Evolutionary conservation across 129 eudicot species (phyloP).

Genomic region (Pseudognaphalium luteoalbum): DNA sequence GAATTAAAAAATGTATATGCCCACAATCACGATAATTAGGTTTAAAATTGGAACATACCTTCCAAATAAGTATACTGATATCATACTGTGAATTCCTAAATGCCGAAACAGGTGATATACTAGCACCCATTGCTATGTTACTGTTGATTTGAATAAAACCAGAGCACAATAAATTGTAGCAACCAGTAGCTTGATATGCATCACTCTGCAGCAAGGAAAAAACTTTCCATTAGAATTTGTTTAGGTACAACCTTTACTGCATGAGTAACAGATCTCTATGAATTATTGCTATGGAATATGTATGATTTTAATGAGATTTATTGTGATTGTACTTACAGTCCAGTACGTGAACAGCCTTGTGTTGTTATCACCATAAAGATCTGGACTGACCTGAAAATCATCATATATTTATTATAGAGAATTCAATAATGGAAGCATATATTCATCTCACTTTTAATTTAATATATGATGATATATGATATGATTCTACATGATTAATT

Average conservation of each 20-base stretch:
- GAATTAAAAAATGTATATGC: constrained; percentile 21
- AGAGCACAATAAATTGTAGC: constrained; percentile 91
- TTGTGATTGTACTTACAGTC: constrained; percentile 73
- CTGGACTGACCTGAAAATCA: constrained; percentile 89
- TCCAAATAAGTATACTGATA: constrained; percentile 90
- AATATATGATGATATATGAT: constrained; percentile 14
- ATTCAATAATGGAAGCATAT: constrained; percentile 29
- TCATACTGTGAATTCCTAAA: constrained; percentile 73
- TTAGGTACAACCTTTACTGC: constrained; percentile 22
- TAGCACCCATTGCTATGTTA: constrained; percentile 97
- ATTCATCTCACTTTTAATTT: constrained; percentile 15
- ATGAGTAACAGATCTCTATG: constrained; percentile 16
- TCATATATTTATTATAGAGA: constrained; percentile 12
- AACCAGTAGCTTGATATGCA: constrained; percentile 99
- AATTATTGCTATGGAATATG: constrained; percentile 10
- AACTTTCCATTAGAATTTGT: neutral
- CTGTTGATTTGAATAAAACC: constrained; percentile 91
- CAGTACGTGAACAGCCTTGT: constrained; percentile 95
- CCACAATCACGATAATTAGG: constrained; percentile 20
- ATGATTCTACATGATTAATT: constrained; percentile 16
- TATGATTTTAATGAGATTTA: neutral
- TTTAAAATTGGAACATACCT: constrained; percentile 58
- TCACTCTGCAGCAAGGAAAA: constrained; percentile 60
- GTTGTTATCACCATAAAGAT: constrained; percentile 96
- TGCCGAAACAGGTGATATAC: constrained; percentile 93